These are phyloP conservation scores for Mayamaea pseudoterrestris DNA, from an alignment of 108 stramenopile species.

Conservation along the genomic window DNA sequence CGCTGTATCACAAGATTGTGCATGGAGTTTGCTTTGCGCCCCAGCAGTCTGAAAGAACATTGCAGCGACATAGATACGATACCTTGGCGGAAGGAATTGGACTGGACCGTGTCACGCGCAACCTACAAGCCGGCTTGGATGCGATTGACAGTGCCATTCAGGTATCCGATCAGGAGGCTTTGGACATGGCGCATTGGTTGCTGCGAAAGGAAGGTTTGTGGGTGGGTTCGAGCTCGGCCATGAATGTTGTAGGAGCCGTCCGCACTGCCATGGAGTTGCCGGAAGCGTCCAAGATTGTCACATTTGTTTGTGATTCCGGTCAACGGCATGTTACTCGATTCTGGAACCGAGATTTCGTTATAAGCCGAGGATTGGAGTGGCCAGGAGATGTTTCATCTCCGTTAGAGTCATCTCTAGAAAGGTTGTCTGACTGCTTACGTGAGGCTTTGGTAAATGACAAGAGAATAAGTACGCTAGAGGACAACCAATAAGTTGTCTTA, in stretches of 20 bases:
- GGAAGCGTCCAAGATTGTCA: constrained; percentile 56
- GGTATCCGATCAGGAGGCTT: constrained; percentile 82
- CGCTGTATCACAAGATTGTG: constrained; percentile 78
- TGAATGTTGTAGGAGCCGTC: constrained; percentile 90
- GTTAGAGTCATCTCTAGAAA: too few relatives aligned
- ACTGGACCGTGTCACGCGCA: constrained; percentile 85
- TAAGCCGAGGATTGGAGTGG: constrained; percentile 67
- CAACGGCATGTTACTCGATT: constrained; percentile 77
- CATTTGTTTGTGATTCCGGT: constrained; percentile 88
- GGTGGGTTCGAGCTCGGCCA: constrained; percentile 90
- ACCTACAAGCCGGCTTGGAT: constrained; percentile 63
- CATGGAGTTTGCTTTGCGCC: constrained; percentile 84
- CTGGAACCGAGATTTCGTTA: constrained; percentile 77
- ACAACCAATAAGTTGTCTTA: too few relatives aligned
- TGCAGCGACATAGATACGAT: constrained; percentile 90
- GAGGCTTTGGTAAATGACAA: background rate
- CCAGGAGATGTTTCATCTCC: too few relatives aligned
- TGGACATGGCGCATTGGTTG: constrained; percentile 90
- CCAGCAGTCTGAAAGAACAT: constrained; percentile 68
- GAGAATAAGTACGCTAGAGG: background rate
- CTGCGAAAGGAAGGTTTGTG: constrained; percentile 84
- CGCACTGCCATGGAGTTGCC: constrained; percentile 45
- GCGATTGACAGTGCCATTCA: constrained; percentile 50
- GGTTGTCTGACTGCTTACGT: too few relatives aligned
- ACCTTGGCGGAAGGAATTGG: constrained; percentile 94